phyloP scores from a whole-genome alignment of 352 stramenopile genomes.

The Pythium volutum region DNA sequence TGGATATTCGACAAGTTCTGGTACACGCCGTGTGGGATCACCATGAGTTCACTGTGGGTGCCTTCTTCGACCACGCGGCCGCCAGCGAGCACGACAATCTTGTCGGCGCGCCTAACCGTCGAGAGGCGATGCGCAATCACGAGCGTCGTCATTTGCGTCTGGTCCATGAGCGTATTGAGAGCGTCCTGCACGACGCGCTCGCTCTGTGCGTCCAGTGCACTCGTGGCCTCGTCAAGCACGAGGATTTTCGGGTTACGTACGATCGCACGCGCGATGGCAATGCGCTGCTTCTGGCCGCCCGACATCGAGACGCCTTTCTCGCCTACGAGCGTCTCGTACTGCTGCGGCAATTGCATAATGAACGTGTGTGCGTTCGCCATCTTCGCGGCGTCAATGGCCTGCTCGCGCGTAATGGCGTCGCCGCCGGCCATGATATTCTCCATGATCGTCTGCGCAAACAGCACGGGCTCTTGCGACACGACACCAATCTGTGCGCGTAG shows the following conservation, averaged over 20 bases:
- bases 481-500: constrained; percentile 1
- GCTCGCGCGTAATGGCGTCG: background rate
- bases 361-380: constrained; percentile 1
- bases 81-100: constrained; percentile 1
- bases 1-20: constrained; percentile 2
- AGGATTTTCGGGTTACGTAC: constrained; percentile 8
- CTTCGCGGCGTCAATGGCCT: background rate
- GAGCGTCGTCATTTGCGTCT: constrained; percentile 49
- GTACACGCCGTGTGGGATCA: background rate
- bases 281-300: constrained; percentile 66
- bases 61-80: background rate
- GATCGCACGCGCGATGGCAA: constrained; percentile 84
- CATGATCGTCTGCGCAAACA: constrained; percentile 3
- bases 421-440: constrained; percentile 1
- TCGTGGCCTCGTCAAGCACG: constrained; percentile 11
- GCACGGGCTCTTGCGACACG: constrained; percentile 9
- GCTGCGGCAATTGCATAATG: constrained; percentile 8
- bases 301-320: constrained; percentile 19
- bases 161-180: constrained; percentile 31
- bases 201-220: constrained; percentile 5
- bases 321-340: constrained; percentile 14
- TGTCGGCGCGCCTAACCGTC: constrained; percentile 1
- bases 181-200: constrained; percentile 14
- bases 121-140: constrained; percentile 34
- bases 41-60: background rate